These are phyloP conservation scores for Fraxinus ornus DNA, from an alignment of 305 asterid species.

Conservation along the genomic window DNA sequence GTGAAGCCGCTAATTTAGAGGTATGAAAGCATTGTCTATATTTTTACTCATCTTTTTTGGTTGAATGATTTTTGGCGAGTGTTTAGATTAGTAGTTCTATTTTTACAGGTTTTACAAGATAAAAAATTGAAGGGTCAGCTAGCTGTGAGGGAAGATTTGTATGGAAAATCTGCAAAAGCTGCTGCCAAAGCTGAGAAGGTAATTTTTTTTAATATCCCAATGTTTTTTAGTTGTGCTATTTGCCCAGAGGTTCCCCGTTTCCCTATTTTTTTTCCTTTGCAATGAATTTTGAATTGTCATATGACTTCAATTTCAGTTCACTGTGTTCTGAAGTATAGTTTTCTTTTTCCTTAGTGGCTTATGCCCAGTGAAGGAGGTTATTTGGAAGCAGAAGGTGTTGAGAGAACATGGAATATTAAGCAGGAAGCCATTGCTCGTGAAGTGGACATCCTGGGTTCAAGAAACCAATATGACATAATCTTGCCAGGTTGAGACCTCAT, in stretches of 20 bases:
- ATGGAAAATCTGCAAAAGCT: slow-evolving; percentile 75
- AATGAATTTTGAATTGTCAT: background rate
- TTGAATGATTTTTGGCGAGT: background rate
- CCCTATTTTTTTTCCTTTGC: background rate
- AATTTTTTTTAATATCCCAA: slow-evolving; percentile 13
- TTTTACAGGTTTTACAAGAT: slow-evolving; percentile 63
- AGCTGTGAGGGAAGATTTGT: slow-evolving; percentile 64
- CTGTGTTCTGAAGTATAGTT: background rate
- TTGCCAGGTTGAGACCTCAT: slow-evolving; percentile 71
- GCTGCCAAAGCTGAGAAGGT: slow-evolving; percentile 96
- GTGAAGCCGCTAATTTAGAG: slow-evolving; percentile 72
- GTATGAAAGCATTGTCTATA: slow-evolving; percentile 30
- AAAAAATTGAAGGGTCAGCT: slow-evolving; percentile 85
- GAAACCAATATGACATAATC: slow-evolving; percentile 81
- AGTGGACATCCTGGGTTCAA: slow-evolving; percentile 68
- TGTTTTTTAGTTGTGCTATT: background rate
- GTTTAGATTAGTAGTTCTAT: slow-evolving; percentile 3
- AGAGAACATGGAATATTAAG: slow-evolving; percentile 80
- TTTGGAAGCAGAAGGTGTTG: slow-evolving; percentile 79
- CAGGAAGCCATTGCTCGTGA: slow-evolving; percentile 73
- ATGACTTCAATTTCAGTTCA: background rate
- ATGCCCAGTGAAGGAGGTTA: slow-evolving; percentile 79
- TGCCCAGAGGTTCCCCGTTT: background rate
- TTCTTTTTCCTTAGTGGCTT: slow-evolving; percentile 61
- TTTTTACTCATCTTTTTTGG: background rate